These are phyloP conservation scores for Wallacemonas sp. DNA, from an alignment of 208 protist genomes.

Conservation along the genomic window DNA sequence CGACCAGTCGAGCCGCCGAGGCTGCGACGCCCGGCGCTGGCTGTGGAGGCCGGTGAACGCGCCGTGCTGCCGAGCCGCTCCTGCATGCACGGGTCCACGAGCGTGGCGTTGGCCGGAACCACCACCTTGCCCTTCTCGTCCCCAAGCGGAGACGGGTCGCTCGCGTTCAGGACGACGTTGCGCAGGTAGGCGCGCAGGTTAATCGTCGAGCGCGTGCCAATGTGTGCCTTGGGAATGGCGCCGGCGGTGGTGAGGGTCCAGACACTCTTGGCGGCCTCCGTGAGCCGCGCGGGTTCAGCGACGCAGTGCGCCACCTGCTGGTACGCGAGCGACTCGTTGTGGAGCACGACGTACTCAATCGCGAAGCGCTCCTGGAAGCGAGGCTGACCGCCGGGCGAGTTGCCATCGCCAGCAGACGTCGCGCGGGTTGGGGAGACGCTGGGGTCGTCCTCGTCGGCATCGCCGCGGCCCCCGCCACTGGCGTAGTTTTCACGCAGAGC, in stretches of 20 bases:
- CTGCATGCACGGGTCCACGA: constrained; percentile 22
- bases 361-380: constrained; percentile 65
- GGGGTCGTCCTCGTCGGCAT: constrained; percentile 5
- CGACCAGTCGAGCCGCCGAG: background rate
- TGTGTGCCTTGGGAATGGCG: constrained; percentile 36
- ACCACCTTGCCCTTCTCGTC: constrained; percentile 23
- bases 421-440: background rate
- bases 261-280: constrained; percentile 54
- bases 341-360: constrained; percentile 58
- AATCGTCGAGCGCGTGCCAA: constrained; percentile 26
- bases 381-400: constrained; percentile 12
- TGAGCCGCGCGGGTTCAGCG: constrained; percentile 20
- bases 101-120: constrained; percentile 27
- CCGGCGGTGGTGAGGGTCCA: constrained; percentile 51
- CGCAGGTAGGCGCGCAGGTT: constrained; percentile 57
- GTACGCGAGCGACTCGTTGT: constrained; percentile 39
- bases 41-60: constrained; percentile 9
- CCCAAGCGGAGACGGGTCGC: constrained; percentile 19
- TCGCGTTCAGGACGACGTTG: constrained; percentile 37
- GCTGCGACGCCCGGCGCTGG: constrained; percentile 5
- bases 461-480: background rate
- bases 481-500: constrained; percentile 34
- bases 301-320: constrained; percentile 38
- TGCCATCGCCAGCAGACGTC: constrained; percentile 5
- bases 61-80: constrained; percentile 16